Percentiles rank a stretch among this genome's conserved stretches.
Conservation (phyloP, 345 rosid genomes). For the Pugionium cornutum region DNA sequence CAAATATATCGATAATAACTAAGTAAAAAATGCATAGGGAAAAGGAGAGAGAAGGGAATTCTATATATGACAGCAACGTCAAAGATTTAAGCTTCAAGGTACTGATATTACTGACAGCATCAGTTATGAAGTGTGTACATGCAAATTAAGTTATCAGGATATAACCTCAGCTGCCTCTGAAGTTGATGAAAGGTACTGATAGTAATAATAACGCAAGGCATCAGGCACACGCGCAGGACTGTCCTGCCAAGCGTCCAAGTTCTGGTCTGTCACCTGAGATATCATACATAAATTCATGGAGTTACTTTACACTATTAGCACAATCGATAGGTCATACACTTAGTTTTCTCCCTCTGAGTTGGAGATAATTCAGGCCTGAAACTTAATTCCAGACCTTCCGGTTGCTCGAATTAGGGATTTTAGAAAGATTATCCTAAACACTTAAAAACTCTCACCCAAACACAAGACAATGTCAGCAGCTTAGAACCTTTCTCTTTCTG, state of each 20-base stretch:
- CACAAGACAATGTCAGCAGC: slow-evolving; percentile 10
- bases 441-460: slow-evolving; percentile 7
- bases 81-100: slow-evolving; percentile 20
- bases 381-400: neutral
- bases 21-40: slow-evolving; percentile 9
- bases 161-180: slow-evolving; percentile 91
- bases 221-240: slow-evolving; percentile 85
- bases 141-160: slow-evolving; percentile 18
- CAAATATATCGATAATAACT: neutral
- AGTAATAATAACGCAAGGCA: slow-evolving; percentile 93
- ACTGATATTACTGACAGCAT: slow-evolving; percentile 26
- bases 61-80: slow-evolving; percentile 11
- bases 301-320: slow-evolving; percentile 9
- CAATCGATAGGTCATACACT: slow-evolving; percentile 11
- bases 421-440: neutral
- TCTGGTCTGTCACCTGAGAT: slow-evolving; percentile 89
- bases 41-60: slow-evolving; percentile 21
- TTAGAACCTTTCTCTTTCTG: neutral
- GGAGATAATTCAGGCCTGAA: slow-evolving; percentile 4
- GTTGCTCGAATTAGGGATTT: too few species aligned
- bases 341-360: slow-evolving; percentile 9
- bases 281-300: slow-evolving; percentile 11
- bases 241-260: slow-evolving; percentile 83
- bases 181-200: slow-evolving; percentile 95
- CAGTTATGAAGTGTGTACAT: slow-evolving; percentile 7